These are phyloP conservation scores for Mycena crocata DNA, from an alignment of 768 basidiomycete species.

Conservation along the genomic window DNA sequence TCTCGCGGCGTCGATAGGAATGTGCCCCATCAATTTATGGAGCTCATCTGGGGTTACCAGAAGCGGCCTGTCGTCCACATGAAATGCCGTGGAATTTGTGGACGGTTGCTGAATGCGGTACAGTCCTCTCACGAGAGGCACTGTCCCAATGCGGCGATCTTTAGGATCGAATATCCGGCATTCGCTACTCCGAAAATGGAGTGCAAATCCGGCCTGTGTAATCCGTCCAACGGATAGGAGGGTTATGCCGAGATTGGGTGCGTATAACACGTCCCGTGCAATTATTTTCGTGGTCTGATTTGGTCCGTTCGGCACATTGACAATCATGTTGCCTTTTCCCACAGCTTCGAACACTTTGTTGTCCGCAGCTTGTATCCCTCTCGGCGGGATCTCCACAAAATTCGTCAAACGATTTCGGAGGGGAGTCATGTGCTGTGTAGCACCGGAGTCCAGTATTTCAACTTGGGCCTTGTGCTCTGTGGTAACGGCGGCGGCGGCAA, in stretches of 20 bases:
- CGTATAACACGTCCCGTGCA: no score
- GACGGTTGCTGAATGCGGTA: not conserved
- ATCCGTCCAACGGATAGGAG: no score
- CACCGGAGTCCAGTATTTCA: slow-evolving; percentile 51
- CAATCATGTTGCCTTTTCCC: no score
- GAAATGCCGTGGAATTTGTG: not conserved
- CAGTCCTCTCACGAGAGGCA: slow-evolving; percentile 3
- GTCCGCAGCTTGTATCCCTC: slow-evolving; percentile 45
- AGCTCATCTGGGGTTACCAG: slow-evolving; percentile 33
- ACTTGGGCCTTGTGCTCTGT: slow-evolving; percentile 16
- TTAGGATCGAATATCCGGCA: slow-evolving; percentile 35
- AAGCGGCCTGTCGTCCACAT: not conserved
- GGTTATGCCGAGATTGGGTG: no score
- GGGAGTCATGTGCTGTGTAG: slow-evolving; percentile 49
- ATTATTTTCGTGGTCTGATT: no score
- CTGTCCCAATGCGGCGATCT: not conserved
- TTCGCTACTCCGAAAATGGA: slow-evolving; percentile 36
- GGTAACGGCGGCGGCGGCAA: not conserved
- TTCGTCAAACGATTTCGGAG: slow-evolving; percentile 44
- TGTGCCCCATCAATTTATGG: slow-evolving; percentile 43
- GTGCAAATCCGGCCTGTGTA: slow-evolving; percentile 37
- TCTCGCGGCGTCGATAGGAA: slow-evolving; percentile 34
- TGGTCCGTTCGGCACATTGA: no score
- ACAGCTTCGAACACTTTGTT: no score
- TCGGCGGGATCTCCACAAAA: slow-evolving; percentile 38